Base-by-base conservation (phyloP, 345 rosid genomes). In the Eucalyptus cloeziana region DNA sequence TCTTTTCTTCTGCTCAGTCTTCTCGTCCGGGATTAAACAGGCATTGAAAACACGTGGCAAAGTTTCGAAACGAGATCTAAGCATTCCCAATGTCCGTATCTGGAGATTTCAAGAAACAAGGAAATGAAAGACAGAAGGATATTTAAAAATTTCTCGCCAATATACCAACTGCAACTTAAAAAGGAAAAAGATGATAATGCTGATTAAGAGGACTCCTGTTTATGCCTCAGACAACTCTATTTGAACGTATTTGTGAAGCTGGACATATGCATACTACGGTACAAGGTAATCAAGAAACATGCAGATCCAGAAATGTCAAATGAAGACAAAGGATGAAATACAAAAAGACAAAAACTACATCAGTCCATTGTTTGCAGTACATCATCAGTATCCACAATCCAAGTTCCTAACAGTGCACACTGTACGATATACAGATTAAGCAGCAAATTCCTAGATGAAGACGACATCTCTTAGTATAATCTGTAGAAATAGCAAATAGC, bases 51-150 rank as follows among this genome's bases (percentile, higher is more conserved):
- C 99, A 88, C 91, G 97, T 87, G 99, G 99, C 92, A 98, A 88
- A 58, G 99, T 93, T 80, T 95, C 91, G 85, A 98, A 98, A 89
- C 99, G 99, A 88, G 99, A 98, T 90, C 99, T 92, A 89, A 98
- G 97, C 99, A 98, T 97, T 91, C 99, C 99, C 89, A 98, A 91
- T 16, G 99, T 97, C 89, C 98, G 99, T 92, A 98, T 98, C 99
- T 98, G 94, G 64, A 54, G 45, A 12, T 56, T 54, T 8, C 52
- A 86, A 50, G 51, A 1, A 88, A n/a, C 45, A 33, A 30, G 40
- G 50, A 81, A 40, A 69, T 47, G 37, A 85, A 33, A 33, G 13
- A 40, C 47, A 11, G 51, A 58, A 86, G 45, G 33, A 86, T 24
- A 52, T 51, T 86, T 76, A 37, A 37, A n/a, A 86, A 86, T 50